These are phyloP conservation scores for Elsinoe ampelina DNA, from an alignment of 2,329 filamentous ascomycete species.

Conservation along the genomic window DNA sequence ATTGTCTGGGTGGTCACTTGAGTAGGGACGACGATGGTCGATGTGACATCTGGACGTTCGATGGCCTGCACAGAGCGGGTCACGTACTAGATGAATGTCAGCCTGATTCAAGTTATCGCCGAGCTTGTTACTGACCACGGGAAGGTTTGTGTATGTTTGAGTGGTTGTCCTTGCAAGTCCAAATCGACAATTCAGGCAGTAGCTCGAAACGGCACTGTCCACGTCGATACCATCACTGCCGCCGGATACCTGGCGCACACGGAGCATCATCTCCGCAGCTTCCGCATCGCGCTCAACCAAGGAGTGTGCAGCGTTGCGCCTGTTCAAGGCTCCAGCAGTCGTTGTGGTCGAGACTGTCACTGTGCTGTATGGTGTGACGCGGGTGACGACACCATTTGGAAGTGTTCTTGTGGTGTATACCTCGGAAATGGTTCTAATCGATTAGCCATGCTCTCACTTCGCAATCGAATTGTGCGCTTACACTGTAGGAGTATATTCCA, in stretches of 20 bases:
- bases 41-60: slow-evolving; percentile 14
- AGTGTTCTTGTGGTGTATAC: slow-evolving; percentile 18
- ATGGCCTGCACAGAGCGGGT: slow-evolving; percentile 18
- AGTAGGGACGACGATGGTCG: slow-evolving; percentile 8
- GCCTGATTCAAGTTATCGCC: neutral
- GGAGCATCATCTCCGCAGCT: slow-evolving; percentile 16
- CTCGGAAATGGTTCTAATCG: slow-evolving; percentile 16
- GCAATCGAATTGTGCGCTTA: slow-evolving; percentile 15
- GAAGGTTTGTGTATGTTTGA: slow-evolving; percentile 20
- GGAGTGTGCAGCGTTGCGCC: neutral
- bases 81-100: slow-evolving; percentile 12
- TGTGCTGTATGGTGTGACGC: slow-evolving; percentile 20
- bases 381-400: slow-evolving; percentile 17
- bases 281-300: slow-evolving; percentile 17
- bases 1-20: neutral
- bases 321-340: slow-evolving; percentile 15
- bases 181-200: slow-evolving; percentile 25
- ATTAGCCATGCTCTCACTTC: neutral
- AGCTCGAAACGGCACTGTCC: slow-evolving; percentile 22
- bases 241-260: slow-evolving; percentile 18
- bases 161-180: slow-evolving; percentile 20
- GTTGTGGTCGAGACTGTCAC: slow-evolving; percentile 19
- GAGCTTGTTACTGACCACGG: too few relatives aligned
- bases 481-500: slow-evolving; percentile 24
- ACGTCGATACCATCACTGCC: neutral